Evolutionary conservation across 148 eudicot species (phyloP), one percentile per base, ranked within the genome.

Genomic region (Vaccinium myrtillus): DNA sequence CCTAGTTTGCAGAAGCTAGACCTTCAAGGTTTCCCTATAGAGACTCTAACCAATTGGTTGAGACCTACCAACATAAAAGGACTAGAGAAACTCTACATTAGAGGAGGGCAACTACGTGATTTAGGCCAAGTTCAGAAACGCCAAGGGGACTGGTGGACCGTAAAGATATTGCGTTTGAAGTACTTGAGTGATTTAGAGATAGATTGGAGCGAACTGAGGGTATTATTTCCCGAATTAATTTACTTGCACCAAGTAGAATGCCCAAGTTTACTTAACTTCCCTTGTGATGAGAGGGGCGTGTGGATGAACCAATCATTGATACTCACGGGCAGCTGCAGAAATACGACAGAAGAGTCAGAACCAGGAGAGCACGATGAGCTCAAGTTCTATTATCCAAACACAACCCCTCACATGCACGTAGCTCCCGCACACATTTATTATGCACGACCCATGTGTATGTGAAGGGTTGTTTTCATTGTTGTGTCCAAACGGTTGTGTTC

Each of bases 71-170:
- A 79, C 5, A 50, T 87, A 76, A 2, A 23, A n/a, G 32, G 32
- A 4, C 48, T 92, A 82, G 56, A 86, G 83, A 90, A 89, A 79
- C 83, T 90, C 1, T 92, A 88, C 73, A 86, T 92, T 15, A 89
- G 89, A 43, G 91, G 91, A 14, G 94, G 94, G 3, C 67, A 83
- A 16, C 58, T 92, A 2, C 21, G 27, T 70, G 85, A 83, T 61
- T 77, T 87, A 14, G 85, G 83, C 70, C 78, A 81, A 16, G 19
- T 53, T 59, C 79, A 30, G 18, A 77, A 75, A 48, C 0, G 23
- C 2, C 6, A 16, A 25, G 12, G 8, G 75, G 1, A 5, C 19
- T 69, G 25, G 10, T 88, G 88, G 89, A 27, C 43, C 1, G 91
- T 91, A 23, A 58, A 87, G 80, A 80, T 53, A 2, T 32, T 91